phyloP scores from a whole-genome alignment of 371 early-diverging fungal species.

The Dentiscutata heterogama region DNA sequence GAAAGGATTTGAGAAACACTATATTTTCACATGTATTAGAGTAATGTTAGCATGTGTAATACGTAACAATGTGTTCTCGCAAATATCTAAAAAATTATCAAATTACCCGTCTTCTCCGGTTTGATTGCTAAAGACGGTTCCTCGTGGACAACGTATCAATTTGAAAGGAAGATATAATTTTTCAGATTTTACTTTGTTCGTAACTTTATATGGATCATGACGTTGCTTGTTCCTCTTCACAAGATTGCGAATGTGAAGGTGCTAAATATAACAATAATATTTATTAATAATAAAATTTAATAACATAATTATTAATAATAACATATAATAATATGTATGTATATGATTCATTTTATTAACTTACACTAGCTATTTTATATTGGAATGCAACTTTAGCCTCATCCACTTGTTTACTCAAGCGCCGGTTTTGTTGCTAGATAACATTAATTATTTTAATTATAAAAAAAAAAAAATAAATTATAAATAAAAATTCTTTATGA shows the following conservation, averaged over 20 bases:
- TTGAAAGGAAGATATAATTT: constrained; percentile 30
- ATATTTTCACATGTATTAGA: not conserved
- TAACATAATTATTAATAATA: not conserved
- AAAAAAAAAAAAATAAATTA: not conserved
- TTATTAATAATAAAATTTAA: not conserved
- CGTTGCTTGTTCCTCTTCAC: constrained; percentile 52
- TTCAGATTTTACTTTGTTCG: constrained; percentile 19
- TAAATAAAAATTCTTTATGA: not conserved
- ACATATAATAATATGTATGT: not conserved
- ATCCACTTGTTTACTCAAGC: not conserved
- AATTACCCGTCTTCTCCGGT: constrained; percentile 29
- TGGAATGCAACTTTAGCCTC: constrained; percentile 9
- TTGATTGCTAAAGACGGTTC: constrained; percentile 12
- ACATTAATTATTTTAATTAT: not conserved
- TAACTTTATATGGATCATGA: not conserved
- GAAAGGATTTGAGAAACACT: constrained; percentile 31
- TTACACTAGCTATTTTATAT: constrained; percentile 31
- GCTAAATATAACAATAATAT: constrained; percentile 49
- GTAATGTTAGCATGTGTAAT: not conserved
- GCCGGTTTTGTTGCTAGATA: constrained; percentile 23
- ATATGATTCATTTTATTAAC: not conserved
- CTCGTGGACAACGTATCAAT: constrained; percentile 31
- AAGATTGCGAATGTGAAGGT: constrained; percentile 52
- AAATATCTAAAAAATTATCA: no score
- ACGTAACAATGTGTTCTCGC: not conserved